A percentile compares a stretch with the other conserved stretches of the same genome.
These are phyloP conservation scores for Sphagnum tenellum DNA, from an alignment of 225 moss, liverwort and hornwort species.

Conservation along the genomic window DNA sequence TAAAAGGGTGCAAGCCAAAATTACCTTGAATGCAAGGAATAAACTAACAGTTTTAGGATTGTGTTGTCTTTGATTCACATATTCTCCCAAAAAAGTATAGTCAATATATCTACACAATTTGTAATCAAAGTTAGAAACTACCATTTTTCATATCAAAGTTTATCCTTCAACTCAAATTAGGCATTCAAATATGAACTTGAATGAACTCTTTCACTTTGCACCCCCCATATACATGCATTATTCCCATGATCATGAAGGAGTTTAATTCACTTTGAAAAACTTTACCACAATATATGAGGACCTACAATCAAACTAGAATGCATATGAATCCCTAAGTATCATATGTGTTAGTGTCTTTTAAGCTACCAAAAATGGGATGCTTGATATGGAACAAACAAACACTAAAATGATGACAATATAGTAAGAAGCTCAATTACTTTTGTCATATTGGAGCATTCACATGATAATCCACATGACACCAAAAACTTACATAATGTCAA, in stretches of 20 bases:
- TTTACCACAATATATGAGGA: too few relatives aligned
- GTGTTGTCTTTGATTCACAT: constrained; percentile 80
- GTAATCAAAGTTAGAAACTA: too few relatives aligned
- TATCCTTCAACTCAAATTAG: too few relatives aligned
- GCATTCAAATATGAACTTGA: too few relatives aligned
- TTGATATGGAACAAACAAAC: neutral
- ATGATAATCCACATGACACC: neutral
- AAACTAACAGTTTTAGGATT: constrained; percentile 81
- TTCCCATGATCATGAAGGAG: too few relatives aligned
- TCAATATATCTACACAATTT: constrained; percentile 58
- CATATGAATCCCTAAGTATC: neutral
- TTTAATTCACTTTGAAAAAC: too few relatives aligned
- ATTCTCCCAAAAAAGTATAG: constrained; percentile 76
- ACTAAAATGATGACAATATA: neutral
- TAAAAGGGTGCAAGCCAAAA: too few relatives aligned
- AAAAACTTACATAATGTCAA: constrained; percentile 63
- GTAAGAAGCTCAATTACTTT: too few relatives aligned
- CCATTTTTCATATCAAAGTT: too few relatives aligned
- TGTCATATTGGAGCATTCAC: neutral
- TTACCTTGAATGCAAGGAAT: constrained; percentile 70
- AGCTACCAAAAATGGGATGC: neutral
- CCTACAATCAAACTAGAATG: neutral
- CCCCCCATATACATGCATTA: too few relatives aligned
- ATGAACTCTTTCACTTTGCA: too few relatives aligned
- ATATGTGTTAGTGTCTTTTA: neutral